Evolutionary conservation across 2,329 filamentous ascomycete genomes (phyloP).

Genomic region (Aspergillus chevalieri): DNA sequence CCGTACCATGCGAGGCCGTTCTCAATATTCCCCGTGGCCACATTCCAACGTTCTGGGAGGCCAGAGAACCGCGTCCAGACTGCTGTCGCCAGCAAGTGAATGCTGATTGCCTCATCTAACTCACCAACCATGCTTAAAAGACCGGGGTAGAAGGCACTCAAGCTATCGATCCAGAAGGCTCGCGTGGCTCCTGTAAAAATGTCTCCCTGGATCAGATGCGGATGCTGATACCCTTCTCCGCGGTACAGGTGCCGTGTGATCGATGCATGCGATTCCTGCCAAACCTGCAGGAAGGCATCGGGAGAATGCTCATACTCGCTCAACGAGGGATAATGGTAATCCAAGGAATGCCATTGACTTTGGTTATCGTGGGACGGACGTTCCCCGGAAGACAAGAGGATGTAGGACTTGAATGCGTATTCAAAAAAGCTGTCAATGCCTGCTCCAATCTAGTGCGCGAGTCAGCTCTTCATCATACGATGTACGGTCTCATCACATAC

Average conservation of each 20-base stretch:
- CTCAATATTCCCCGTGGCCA: slow-evolving; percentile 75
- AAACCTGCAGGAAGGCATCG: slow-evolving; percentile 72
- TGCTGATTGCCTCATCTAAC: slow-evolving; percentile 81
- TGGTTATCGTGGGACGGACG: slow-evolving; percentile 29
- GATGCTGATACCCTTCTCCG: slow-evolving; percentile 66
- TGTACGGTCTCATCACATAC: slow-evolving; percentile 21
- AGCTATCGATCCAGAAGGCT: slow-evolving; percentile 91
- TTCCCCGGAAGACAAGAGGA: slow-evolving; percentile 72
- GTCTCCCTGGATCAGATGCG: slow-evolving; percentile 89
- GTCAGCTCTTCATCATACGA: background rate
- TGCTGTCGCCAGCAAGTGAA: slow-evolving; percentile 83
- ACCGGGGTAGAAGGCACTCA: slow-evolving; percentile 92
- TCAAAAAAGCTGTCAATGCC: slow-evolving; percentile 98
- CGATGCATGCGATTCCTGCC: slow-evolving; percentile 77
- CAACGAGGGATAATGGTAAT: slow-evolving; percentile 59
- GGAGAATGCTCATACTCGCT: slow-evolving; percentile 62
- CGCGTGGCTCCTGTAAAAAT: slow-evolving; percentile 79
- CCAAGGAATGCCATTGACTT: slow-evolving; percentile 47
- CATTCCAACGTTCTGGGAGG: slow-evolving; percentile 89
- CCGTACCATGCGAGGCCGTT: slow-evolving; percentile 90
- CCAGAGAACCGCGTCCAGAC: slow-evolving; percentile 94
- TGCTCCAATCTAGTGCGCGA: slow-evolving; percentile 65
- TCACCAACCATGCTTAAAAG: slow-evolving; percentile 80
- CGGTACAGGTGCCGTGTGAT: slow-evolving; percentile 91
- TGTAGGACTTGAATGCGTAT: slow-evolving; percentile 90